These are phyloP conservation scores for Schizophyllum amplum DNA, from an alignment of 1,284 basidiomycete genomes.

Conservation along the genomic window DNA sequence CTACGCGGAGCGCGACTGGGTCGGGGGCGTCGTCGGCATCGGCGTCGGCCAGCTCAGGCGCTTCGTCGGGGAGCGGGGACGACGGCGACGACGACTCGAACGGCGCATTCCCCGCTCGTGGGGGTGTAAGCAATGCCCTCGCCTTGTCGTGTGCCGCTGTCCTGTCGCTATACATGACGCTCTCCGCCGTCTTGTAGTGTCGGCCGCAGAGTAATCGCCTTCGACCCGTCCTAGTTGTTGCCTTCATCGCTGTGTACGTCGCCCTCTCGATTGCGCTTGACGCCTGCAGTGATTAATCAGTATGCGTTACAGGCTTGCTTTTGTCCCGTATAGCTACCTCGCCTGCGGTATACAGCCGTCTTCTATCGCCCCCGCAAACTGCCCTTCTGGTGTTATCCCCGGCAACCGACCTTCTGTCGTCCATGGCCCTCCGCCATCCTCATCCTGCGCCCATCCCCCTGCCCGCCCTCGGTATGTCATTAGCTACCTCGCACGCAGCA, in stretches of 20 bases:
- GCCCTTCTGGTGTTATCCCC: no score
- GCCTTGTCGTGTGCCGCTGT: background rate
- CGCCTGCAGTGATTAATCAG: no score
- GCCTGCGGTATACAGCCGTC: background rate
- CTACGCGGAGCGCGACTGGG: background rate
- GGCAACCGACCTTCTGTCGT: no score
- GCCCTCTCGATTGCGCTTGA: no score
- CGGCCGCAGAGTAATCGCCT: no score
- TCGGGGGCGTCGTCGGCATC: no score
- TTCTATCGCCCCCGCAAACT: no score
- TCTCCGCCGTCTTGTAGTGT: background rate
- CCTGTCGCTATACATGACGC: background rate
- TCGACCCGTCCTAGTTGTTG: no score
- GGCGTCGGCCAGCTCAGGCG: background rate
- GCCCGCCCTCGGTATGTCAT: no score
- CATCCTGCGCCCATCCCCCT: no score
- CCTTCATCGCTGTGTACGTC: background rate
- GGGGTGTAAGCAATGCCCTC: background rate
- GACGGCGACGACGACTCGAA: background rate
- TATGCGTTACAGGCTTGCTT: background rate
- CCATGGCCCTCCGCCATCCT: no score
- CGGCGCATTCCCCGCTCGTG: no score
- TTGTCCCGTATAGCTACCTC: background rate
- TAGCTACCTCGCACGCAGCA: background rate
- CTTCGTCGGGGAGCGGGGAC: background rate